These are phyloP conservation scores for Fusarium sp. DNA, from an alignment of 2,329 filamentous ascomycete genomes.

Conservation along the genomic window DNA sequence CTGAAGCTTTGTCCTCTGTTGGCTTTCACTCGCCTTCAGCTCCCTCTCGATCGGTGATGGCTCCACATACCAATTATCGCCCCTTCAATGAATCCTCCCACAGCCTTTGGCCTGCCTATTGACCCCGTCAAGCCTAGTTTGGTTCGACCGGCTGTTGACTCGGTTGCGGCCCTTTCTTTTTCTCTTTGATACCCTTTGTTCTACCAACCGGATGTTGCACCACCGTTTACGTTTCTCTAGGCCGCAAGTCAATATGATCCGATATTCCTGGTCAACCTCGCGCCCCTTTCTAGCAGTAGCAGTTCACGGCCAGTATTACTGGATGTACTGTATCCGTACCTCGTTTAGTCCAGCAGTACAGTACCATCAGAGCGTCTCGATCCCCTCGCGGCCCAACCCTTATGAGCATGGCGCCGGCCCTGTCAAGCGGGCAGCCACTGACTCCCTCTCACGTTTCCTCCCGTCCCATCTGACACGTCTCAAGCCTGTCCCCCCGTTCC, in stretches of 20 bases:
- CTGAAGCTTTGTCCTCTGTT: slow-evolving; percentile 31
- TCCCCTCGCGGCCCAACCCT: slow-evolving; percentile 3
- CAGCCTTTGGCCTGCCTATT: slow-evolving; percentile 12
- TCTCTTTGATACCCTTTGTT: slow-evolving; percentile 13
- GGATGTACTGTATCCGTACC: neutral
- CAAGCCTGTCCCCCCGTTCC: slow-evolving; percentile 17
- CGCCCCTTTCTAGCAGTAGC: slow-evolving; percentile 13
- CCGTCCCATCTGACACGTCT: slow-evolving; percentile 36
- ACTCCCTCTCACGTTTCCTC: slow-evolving; percentile 20
- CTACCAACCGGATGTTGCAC: slow-evolving; percentile 22
- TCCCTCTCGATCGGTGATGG: slow-evolving; percentile 14
- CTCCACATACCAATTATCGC: slow-evolving; percentile 34
- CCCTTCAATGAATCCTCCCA: slow-evolving; percentile 14
- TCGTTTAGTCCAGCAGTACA: neutral
- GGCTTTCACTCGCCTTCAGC: slow-evolving; percentile 23
- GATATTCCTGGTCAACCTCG: slow-evolving; percentile 15
- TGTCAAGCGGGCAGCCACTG: slow-evolving; percentile 21
- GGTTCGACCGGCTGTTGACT: slow-evolving; percentile 5
- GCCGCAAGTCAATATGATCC: slow-evolving; percentile 27
- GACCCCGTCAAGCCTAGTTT: slow-evolving; percentile 21
- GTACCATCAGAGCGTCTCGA: slow-evolving; percentile 3
- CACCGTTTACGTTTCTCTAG: slow-evolving; percentile 22
- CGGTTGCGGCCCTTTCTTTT: slow-evolving; percentile 14
- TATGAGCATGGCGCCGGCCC: neutral
- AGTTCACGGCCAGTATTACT: slow-evolving; percentile 7